Evolutionary conservation across 768 basidiomycete species (phyloP), one percentile per base, ranked within the genome.

Genomic region (Mycena sanguinolenta): DNA sequence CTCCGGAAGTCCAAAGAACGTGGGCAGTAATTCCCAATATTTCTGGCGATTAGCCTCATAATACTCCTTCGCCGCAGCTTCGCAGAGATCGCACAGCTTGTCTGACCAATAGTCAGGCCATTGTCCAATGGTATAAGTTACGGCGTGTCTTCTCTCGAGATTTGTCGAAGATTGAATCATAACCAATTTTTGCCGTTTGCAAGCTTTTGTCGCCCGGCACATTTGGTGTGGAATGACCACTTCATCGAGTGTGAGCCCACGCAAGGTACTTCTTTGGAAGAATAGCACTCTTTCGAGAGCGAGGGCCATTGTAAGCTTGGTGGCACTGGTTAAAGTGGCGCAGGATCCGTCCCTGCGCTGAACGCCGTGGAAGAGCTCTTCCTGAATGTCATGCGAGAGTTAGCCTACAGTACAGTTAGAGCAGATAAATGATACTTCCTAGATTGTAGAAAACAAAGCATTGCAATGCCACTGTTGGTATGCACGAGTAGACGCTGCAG

Each of bases 231-330:
- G 60, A 52, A 62, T 32, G 17, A 50, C 6, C 3, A 10, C 44
- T 1, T 62, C 21, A 2, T 10, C 17, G 2, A n/a, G n/a, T n/a
- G 36, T 19, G n/a, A 62, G 60, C 60, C 60, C 36, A 7, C 3
- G 8, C 32, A 50, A 8, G 30, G 32, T 32, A 16, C 32, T n/a
- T 5, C 25, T 13, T 54, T 63, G 23, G 16, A 63, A 63, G 5
- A 13, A 19, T 1, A 28, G 9, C 2, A 55, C 32, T 12, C 19
- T 27, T 32, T 55, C 63, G 27, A 42, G 30, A 12, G 63, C 63
- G 38, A 63, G 25, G n/a, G 63, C 52, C 16, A 63, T 14, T 23
- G 12, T 63, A 12, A 63, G 23, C 32, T 61, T 61, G 12, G 32
- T 27, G n/a, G 49, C 44, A 19, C 19, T 25, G 2, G 60, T 4